Percentiles rank a stretch among this genome's conserved stretches.
Conservation (phyloP, 2,329 filamentous ascomycete species). For the Fusarium nematophilum region DNA sequence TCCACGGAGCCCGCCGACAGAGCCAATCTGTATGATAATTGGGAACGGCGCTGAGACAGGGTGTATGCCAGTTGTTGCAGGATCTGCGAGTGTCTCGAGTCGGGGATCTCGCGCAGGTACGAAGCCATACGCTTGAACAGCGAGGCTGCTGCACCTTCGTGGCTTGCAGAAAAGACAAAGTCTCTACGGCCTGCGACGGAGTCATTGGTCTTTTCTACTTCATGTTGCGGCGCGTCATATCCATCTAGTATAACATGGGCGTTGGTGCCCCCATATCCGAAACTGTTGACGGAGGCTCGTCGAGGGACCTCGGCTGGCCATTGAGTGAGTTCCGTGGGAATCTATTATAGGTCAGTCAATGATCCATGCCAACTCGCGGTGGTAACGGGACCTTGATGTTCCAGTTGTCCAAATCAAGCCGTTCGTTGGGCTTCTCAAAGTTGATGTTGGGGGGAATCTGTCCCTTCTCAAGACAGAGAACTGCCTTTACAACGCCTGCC, state of each 20-base stretch:
- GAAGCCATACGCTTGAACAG: not conserved
- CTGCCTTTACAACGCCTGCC: conserved; percentile 42
- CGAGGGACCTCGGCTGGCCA: conserved; percentile 5
- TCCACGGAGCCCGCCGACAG: conserved; percentile 2
- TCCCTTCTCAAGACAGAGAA: conserved; percentile 7
- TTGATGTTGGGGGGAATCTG: not conserved
- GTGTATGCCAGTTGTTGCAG: conserved; percentile 10
- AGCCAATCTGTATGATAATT: not conserved
- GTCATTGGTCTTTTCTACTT: not conserved
- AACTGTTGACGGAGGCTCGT: conserved; percentile 11
- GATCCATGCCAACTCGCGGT: not conserved
- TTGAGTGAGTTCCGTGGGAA: not conserved
- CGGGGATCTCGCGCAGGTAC: not conserved
- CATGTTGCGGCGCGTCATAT: not conserved
- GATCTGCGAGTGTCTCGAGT: not conserved
- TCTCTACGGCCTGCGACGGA: not conserved
- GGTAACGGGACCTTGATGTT: not conserved
- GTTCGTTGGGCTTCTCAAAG: not conserved
- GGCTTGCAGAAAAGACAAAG: not conserved
- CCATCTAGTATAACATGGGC: conserved; percentile 13
- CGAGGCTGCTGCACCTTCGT: not conserved
- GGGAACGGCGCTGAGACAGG: conserved; percentile 4
- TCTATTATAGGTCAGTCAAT: not conserved
- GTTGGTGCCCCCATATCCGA: conserved; percentile 17
- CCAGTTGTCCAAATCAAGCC: not conserved